A percentile compares a stretch with the other conserved stretches of the same genome.
phyloP scores from a whole-genome alignment of 352 stramenopile genomes.

The Pythium pyrilobum region DNA sequence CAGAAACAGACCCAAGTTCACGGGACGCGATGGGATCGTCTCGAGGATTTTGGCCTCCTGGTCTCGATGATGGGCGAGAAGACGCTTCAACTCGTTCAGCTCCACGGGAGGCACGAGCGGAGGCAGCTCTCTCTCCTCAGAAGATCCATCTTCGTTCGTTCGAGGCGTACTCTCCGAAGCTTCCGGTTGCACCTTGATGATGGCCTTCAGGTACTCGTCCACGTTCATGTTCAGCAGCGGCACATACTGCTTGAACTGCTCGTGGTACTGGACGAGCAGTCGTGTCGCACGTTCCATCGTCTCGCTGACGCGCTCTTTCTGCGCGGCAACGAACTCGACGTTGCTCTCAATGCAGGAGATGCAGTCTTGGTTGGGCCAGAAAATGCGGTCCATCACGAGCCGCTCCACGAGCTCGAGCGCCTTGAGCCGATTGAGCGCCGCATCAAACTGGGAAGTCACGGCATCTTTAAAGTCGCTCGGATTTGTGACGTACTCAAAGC shows the following conservation, averaged over 20 bases:
- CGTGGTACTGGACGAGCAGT: conserved; percentile 74
- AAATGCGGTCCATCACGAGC: conserved; percentile 93
- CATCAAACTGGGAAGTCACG: conserved; percentile 76
- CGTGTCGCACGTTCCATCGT: conserved; percentile 38
- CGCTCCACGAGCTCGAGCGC: conserved; percentile 89
- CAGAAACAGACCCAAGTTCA: conserved; percentile 75
- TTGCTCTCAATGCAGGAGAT: conserved; percentile 78
- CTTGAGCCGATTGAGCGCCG: conserved; percentile 70
- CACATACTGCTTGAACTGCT: conserved; percentile 81
- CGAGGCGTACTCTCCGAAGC: conserved; percentile 20
- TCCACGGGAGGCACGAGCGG: conserved; percentile 60
- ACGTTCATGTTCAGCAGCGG: conserved; percentile 90
- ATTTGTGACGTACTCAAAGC: conserved; percentile 78
- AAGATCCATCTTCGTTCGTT: conserved; percentile 18
- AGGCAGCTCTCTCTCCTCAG: conserved; percentile 36
- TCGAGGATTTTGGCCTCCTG: conserved; percentile 69
- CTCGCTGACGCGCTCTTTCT: conserved; percentile 46
- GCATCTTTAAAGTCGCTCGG: conserved; percentile 62
- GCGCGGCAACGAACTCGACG: conserved; percentile 46
- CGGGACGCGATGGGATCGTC: conserved; percentile 47
- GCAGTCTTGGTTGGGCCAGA: conserved; percentile 92
- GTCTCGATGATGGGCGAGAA: conserved; percentile 57
- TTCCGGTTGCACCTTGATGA: conserved; percentile 41
- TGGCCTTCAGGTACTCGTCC: conserved; percentile 65
- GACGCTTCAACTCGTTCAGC: conserved; percentile 60